Evolutionary conservation across 2,329 filamentous ascomycete species (phyloP), one percentile per base, ranked within the genome.

Genomic region (Raffaelea albimanens): DNA sequence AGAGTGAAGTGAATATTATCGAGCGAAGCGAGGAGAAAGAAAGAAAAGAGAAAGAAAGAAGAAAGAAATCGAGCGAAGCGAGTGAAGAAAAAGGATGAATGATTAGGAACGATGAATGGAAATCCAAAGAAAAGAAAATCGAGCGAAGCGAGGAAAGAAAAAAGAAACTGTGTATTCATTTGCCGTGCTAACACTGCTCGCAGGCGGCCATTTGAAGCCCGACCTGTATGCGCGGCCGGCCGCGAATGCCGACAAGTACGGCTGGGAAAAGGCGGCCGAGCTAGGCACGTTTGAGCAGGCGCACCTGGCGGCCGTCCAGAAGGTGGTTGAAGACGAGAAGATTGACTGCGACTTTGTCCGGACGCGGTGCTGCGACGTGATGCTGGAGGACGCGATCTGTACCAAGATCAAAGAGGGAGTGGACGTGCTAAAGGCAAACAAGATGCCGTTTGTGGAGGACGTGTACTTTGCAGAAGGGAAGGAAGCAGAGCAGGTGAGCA

Each of bases 261-360:
- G 10, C 57, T 57, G 44, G 9, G 36, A 14, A 16, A 19, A 14
- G 2, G 48, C 48, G 7, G 23, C 22, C 16, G 61, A 61, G 47
- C n/a, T 56, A 19, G 56, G 57, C 2, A 34, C 34, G 3, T 66
- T 64, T 46, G 61, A 64, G 49, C 52, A 56, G 18, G 56, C 47
- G 18, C 55, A 58, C 44, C 46, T 61, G 19, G 44, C 21, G 5
- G 62, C 58, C 4, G 55, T 72, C 5, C 63, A 67, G 46, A 50
- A 61, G 3, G 54, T 61, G 16, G 57, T 72, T 5, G 58, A 65
- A n/a, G 51, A 59, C 0, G 64, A 70, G 36, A 48, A 54, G 0
- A 61, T 71, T 11, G 66, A 72, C 39, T 72, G 69, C 50, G 69
- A 72, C 29, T 67, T 72, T 16, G 59, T 67, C 13, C 38, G 70